Conservation (phyloP, 2,329 filamentous ascomycete genomes). For the Sclerotinia spermophila region DNA sequence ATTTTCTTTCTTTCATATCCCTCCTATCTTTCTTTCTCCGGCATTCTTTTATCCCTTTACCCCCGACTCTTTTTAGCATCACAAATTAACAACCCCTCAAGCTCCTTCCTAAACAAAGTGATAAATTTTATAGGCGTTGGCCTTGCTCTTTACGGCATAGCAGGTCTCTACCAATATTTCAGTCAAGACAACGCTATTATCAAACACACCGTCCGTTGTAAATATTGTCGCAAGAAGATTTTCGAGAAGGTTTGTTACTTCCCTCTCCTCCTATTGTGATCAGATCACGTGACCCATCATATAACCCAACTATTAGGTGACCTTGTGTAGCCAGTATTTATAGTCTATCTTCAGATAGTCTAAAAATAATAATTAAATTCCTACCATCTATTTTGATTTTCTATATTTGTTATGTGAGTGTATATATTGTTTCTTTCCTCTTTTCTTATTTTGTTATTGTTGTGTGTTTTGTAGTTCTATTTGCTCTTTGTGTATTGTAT, state of each 20-base stretch:
- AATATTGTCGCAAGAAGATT: slow-evolving; percentile 61
- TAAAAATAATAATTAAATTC: no score
- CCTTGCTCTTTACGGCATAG: slow-evolving; percentile 61
- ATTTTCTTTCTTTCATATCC: not conserved
- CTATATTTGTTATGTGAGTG: no score
- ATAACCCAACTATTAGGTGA: no score
- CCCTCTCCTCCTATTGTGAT: not conserved
- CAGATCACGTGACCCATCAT: no score
- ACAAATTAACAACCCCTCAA: slow-evolving; percentile 31
- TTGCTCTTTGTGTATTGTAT: no score
- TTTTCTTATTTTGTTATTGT: no score
- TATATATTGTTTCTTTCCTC: no score
- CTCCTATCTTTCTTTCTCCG: not conserved
- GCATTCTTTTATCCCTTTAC: rapidly evolving
- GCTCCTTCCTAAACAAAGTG: slow-evolving; percentile 59
- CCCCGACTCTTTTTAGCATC: not conserved
- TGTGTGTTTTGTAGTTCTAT: no score
- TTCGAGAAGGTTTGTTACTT: slow-evolving; percentile 53
- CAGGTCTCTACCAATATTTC: slow-evolving; percentile 57
- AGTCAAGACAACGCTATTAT: slow-evolving; percentile 60
- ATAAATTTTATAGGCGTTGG: slow-evolving; percentile 66
- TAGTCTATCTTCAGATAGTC: no score
- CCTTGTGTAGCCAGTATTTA: no score
- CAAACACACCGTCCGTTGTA: slow-evolving; percentile 66
- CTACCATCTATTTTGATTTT: no score